These are phyloP conservation scores for Trichophyton rubrum DNA, from an alignment of 2,329 filamentous ascomycete species.

Conservation along the genomic window DNA sequence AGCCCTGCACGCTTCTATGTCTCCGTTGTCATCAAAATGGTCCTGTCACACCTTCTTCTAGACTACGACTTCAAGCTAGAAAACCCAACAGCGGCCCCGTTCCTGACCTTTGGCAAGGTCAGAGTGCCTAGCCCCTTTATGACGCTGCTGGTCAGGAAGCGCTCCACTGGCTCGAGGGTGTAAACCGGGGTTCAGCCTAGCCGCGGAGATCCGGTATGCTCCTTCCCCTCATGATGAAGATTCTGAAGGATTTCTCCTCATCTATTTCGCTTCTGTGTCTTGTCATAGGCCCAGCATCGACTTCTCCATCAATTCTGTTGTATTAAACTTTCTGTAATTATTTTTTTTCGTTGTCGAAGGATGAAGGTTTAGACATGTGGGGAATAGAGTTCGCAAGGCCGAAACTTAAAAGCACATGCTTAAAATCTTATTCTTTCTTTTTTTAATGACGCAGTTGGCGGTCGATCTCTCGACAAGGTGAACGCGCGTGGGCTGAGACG, in stretches of 20 bases:
- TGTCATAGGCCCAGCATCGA: not conserved
- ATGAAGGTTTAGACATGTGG: not conserved
- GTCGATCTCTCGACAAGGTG: not conserved
- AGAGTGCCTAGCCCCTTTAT: not conserved
- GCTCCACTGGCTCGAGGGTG: not conserved
- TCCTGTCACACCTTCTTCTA: conserved; percentile 18
- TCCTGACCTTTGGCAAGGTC: not conserved
- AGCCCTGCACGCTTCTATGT: conserved; percentile 26
- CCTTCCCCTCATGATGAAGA: not conserved
- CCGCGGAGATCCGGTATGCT: not conserved
- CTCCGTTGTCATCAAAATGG: conserved; percentile 20
- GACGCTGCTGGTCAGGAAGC: not conserved
- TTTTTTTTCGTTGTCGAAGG: not conserved
- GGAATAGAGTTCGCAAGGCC: not conserved
- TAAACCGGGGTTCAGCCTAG: not conserved
- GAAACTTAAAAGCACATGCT: not conserved
- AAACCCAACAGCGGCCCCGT: not conserved
- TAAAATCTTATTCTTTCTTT: not conserved
- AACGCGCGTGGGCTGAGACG: not conserved
- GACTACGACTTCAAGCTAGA: conserved; percentile 20
- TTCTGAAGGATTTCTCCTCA: not conserved
- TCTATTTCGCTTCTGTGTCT: not conserved
- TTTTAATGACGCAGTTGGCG: not conserved
- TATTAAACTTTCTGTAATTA: not conserved
- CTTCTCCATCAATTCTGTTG: not conserved